Evolutionary conservation across 192 early-diverging fungal genomes (phyloP).

Genomic region (Backusella westeae): DNA sequence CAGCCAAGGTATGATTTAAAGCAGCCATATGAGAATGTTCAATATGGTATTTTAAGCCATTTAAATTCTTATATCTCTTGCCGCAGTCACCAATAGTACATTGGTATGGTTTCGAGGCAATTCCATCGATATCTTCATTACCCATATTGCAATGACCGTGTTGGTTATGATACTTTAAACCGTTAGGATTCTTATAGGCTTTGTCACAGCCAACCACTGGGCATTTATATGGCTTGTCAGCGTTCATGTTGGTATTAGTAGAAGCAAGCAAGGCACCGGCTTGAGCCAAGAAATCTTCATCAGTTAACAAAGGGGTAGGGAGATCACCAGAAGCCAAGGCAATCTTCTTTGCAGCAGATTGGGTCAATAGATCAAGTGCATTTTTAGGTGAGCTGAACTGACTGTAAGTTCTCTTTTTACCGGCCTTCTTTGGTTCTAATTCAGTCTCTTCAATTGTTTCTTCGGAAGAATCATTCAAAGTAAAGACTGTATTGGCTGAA

Average conservation of each 20-base stretch:
- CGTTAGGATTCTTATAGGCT: conserved; percentile 98
- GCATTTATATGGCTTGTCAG: conserved; percentile 89
- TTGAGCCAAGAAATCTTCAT: conserved; percentile 43
- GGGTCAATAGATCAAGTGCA: conserved; percentile 19
- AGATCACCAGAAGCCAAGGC: conserved; percentile 13
- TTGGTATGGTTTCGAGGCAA: conserved; percentile 64
- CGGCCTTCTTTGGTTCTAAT: not conserved
- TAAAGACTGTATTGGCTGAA: not conserved
- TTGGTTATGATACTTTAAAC: conserved; percentile 96
- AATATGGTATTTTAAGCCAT: conserved; percentile 94
- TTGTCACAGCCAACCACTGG: conserved; percentile 85
- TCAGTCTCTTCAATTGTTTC: conserved; percentile 10
- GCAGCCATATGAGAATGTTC: conserved; percentile 78
- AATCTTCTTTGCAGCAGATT: conserved; percentile 19
- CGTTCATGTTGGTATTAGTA: conserved; percentile 13
- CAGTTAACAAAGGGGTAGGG: conserved; percentile 19
- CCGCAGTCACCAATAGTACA: conserved; percentile 84
- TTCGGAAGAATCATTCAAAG: conserved; percentile 4
- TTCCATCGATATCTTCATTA: conserved; percentile 52
- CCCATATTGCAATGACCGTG: conserved; percentile 81
- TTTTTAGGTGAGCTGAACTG: conserved; percentile 1
- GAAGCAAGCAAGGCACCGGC: conserved; percentile 35
- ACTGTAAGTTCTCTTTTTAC: conserved; percentile 23
- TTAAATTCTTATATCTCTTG: conserved; percentile 96
- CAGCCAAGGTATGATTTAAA: conserved; percentile 33